phyloP scores from a whole-genome alignment of 2,329 filamentous ascomycete genomes.

The Colletotrichum sp. region DNA sequence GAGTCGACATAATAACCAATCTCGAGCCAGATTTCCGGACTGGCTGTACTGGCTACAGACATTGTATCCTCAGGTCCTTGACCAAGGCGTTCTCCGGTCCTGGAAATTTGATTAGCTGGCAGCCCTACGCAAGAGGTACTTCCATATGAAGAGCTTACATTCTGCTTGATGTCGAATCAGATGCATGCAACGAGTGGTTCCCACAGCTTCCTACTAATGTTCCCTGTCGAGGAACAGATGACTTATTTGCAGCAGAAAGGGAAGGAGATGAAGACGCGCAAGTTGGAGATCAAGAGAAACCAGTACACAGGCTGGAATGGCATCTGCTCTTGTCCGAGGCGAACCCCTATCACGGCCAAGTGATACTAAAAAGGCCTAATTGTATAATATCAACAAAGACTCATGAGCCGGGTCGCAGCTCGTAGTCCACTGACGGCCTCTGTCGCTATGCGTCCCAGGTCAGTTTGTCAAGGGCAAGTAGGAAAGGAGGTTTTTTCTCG shows the following conservation, averaged over 20 bases:
- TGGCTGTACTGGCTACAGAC: background rate
- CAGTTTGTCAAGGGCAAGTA: background rate
- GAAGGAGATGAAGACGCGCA: background rate
- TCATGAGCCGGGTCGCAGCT: background rate
- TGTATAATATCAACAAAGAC: background rate
- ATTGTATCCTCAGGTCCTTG: background rate
- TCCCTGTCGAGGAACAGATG: accelerated
- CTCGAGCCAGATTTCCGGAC: background rate
- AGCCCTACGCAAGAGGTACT: accelerated
- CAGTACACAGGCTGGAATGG: background rate
- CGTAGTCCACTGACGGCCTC: background rate
- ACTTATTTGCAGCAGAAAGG: accelerated
- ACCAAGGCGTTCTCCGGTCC: accelerated
- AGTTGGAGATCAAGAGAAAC: background rate
- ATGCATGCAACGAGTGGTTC: accelerated
- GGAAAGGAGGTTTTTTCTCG: background rate
- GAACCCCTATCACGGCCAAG: background rate
- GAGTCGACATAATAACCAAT: background rate
- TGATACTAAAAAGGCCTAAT: background rate
- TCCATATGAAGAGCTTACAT: background rate
- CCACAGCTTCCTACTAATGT: background rate
- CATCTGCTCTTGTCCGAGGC: background rate
- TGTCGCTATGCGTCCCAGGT: background rate
- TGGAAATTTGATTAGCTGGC: background rate
- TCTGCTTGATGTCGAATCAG: background rate